A percentile compares a stretch with the other conserved stretches of the same genome.
These are phyloP conservation scores for Adansonia grandidieri DNA, from an alignment of 441 rosid genomes.

Conservation along the genomic window DNA sequence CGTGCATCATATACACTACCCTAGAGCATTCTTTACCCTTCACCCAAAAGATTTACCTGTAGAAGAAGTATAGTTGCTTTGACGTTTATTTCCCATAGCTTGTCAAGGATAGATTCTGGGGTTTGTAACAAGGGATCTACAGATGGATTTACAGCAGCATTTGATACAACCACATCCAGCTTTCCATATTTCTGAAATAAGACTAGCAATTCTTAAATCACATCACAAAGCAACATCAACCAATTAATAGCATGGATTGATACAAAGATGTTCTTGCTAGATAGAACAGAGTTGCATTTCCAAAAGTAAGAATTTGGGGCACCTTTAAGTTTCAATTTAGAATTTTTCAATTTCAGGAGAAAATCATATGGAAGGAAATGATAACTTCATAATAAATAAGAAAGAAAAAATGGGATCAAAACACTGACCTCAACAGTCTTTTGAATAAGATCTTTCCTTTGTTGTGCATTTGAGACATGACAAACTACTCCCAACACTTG, in stretches of 20 bases:
- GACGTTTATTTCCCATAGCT: constrained; percentile 75
- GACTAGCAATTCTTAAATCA: constrained; percentile 20
- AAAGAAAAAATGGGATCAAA: neutral
- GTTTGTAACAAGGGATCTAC: constrained; percentile 47
- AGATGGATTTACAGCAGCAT: constrained; percentile 71
- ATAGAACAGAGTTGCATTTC: neutral
- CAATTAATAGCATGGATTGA: neutral
- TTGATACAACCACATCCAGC: constrained; percentile 66
- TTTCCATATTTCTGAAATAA: constrained; percentile 61
- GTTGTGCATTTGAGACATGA: constrained; percentile 79
- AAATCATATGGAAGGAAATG: neutral
- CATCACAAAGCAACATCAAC: neutral
- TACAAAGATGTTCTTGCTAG: constrained; percentile 19
- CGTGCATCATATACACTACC: constrained; percentile 14
- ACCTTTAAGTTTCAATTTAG: neutral
- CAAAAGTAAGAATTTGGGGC: neutral
- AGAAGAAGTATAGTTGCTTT: constrained; percentile 63
- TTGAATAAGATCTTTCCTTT: constrained; percentile 71
- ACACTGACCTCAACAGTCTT: constrained; percentile 39
- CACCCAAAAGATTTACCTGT: constrained; percentile 39
- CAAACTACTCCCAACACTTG: constrained; percentile 80
- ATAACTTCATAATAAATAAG: neutral
- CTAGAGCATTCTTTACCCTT: constrained; percentile 37
- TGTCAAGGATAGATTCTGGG: constrained; percentile 60
- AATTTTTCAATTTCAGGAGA: neutral